Percentiles rank a stretch among this genome's conserved stretches.
These are phyloP conservation scores for Dactylonectria estremocensis DNA, from an alignment of 2,329 filamentous ascomycete species.

Conservation along the genomic window DNA sequence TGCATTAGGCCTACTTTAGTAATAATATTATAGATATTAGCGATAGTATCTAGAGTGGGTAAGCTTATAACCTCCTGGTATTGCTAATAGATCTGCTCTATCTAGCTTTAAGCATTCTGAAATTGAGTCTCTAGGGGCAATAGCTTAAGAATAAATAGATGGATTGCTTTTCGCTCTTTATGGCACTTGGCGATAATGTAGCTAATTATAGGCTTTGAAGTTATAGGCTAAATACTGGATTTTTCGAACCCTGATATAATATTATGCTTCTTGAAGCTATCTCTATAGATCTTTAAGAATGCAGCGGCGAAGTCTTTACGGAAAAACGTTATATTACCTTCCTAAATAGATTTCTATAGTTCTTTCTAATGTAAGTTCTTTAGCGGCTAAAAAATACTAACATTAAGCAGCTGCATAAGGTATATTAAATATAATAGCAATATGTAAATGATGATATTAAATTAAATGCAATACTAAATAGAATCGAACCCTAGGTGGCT, in stretches of 20 bases:
- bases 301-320: slow-evolving; percentile 2
- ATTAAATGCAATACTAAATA: too few species aligned
- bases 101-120: too few species aligned
- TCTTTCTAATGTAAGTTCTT: not conserved
- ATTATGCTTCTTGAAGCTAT: not conserved
- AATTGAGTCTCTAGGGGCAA: too few species aligned
- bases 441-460: too few species aligned
- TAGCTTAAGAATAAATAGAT: not conserved
- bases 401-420: too few species aligned
- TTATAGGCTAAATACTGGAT: not conserved
- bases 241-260: too few species aligned
- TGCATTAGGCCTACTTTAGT: not conserved
- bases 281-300: slow-evolving; percentile 3
- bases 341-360: not conserved
- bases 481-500: not conserved
- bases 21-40: not conserved
- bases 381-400: too few species aligned
- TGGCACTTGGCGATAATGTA: not conserved
- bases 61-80: slow-evolving; percentile 7
- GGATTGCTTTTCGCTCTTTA: not conserved
- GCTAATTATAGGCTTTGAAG: not conserved
- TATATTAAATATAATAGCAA: not conserved
- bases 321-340: not conserved
- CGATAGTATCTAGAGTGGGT: not conserved
- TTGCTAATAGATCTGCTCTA: too few species aligned